A percentile compares a stretch with the other conserved stretches of the same genome.
Conservation (phyloP, 2,329 filamentous ascomycete species). For the Grosmannia clavigera region DNA sequence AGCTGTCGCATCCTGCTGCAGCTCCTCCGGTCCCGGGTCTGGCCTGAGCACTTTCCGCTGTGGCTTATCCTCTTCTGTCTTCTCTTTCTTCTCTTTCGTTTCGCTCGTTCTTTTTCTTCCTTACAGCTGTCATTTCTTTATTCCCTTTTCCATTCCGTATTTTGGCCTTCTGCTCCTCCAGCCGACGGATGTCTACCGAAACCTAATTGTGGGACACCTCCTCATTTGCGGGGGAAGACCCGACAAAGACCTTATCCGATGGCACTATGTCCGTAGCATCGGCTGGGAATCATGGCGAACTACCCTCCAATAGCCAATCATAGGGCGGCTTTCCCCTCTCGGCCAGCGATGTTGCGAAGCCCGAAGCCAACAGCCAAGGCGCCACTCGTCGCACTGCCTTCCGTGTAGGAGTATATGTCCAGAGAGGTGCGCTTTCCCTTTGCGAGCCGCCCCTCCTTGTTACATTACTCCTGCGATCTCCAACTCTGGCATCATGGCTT, state of each 20-base stretch:
- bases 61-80: not conserved
- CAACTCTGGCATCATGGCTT: slow-evolving; percentile 1
- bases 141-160: not conserved
- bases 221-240: not conserved
- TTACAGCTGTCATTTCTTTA: not conserved
- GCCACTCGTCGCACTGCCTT: not conserved
- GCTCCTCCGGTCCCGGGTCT: no score
- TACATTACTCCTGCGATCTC: not conserved
- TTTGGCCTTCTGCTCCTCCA: not conserved
- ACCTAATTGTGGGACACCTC: not conserved
- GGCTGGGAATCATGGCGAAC: not conserved
- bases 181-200: not conserved
- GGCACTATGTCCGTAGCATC: not conserved
- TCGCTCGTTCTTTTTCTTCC: not conserved
- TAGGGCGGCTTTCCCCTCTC: not conserved
- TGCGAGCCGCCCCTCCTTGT: not conserved
- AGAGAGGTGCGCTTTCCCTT: not conserved
- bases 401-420: not conserved
- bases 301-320: not conserved
- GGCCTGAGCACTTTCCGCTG: no score
- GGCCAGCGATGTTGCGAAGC: not conserved
- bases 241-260: not conserved
- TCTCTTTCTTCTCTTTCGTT: not conserved
- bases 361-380: not conserved
- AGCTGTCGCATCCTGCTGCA: not conserved